Evolutionary conservation across 306 rosid species (phyloP), one percentile per base, ranked within the genome.

Genomic region (Morella rubra): DNA sequence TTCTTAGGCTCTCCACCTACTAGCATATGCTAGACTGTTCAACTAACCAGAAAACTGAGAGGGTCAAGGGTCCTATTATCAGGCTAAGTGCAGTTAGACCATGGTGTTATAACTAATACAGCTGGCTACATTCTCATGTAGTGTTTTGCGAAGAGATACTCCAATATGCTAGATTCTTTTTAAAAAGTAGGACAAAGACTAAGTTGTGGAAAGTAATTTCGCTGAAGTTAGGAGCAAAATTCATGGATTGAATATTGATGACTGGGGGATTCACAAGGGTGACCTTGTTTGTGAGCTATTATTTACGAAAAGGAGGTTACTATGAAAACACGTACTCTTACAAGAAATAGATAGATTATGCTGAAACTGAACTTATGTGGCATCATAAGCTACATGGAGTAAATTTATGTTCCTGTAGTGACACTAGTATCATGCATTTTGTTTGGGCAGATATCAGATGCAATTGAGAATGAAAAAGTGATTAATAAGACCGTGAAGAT

Each of bases 391-490:
- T 52, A 16, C 56, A 52, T 51, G n/a, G 55, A 51, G 13, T 15
- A 13, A 46, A 46, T 46, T 46, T 8, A 46, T 14, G 0, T 4
- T 49, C 13, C 4, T 9, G 37, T 32, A 32, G 37, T 32, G 37
- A 32, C 37, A 32, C 37, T 32, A 2, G 37, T 32, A 32, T 40
- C 65, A n/a, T 66, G 53, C 9, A 71, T 81, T 62, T 75, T 73
- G n/a, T 72, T 22, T 81, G 62, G 82, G 45, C 93, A 92, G 98
- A 75, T 95, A 83, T 88, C 86, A 67, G 96, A 89, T 83, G 98
- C 97, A 76, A 89, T 95, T 83, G 85, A 89, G 86, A 90, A 82
- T 77, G 98, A 95, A 85, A 90, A 89, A 72, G 88, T 83, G 70
- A 91, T 89, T 56, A 68, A 83, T 24, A 95, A 92, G 89, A 88